Percentiles rank a stretch among this genome's conserved stretches.
Evolutionary conservation across 768 basidiomycete genomes (phyloP).

Genomic region (Calocybe gangraenosa): DNA sequence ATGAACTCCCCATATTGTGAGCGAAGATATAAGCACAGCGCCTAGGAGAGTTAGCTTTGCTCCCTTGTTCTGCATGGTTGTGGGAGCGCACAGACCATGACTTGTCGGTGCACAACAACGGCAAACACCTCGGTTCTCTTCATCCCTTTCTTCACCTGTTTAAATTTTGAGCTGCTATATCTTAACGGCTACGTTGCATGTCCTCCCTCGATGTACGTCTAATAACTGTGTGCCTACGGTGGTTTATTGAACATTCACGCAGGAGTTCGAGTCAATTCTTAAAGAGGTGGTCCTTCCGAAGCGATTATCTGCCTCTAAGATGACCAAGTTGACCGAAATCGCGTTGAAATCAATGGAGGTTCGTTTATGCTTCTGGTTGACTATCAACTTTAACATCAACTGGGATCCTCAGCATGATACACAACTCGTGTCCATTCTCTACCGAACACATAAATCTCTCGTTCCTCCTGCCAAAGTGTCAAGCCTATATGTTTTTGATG

Average conservation of each 20-base stretch:
- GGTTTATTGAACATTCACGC: slow-evolving; percentile 4
- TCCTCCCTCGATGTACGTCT: slow-evolving; percentile 35
- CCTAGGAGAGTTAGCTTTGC: slow-evolving; percentile 74
- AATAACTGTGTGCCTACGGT: background rate
- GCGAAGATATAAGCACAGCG: slow-evolving; percentile 56
- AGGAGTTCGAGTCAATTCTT: slow-evolving; percentile 81
- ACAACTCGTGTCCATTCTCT: slow-evolving; percentile 82
- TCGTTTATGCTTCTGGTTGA: slow-evolving; percentile 20
- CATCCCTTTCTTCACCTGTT: slow-evolving; percentile 12
- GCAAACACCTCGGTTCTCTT: slow-evolving; percentile 28
- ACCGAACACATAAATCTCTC: slow-evolving; percentile 83
- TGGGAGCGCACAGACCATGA: slow-evolving; percentile 24
- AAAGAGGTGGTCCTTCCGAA: slow-evolving; percentile 82
- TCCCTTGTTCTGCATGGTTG: slow-evolving; percentile 45
- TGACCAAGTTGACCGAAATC: slow-evolving; percentile 70
- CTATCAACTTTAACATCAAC: background rate
- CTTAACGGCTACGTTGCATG: slow-evolving; percentile 27
- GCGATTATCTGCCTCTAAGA: slow-evolving; percentile 83
- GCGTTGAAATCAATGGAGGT: slow-evolving; percentile 79
- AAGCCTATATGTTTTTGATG: slow-evolving; percentile 93
- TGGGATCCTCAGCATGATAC: slow-evolving; percentile 64
- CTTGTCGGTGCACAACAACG: slow-evolving; percentile 16
- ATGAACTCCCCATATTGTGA: slow-evolving; percentile 89
- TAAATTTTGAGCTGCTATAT: slow-evolving; percentile 10
- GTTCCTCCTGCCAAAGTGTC: slow-evolving; percentile 66